phyloP scores from a whole-genome alignment of 768 basidiomycete species.

The Serendipita sp. region DNA sequence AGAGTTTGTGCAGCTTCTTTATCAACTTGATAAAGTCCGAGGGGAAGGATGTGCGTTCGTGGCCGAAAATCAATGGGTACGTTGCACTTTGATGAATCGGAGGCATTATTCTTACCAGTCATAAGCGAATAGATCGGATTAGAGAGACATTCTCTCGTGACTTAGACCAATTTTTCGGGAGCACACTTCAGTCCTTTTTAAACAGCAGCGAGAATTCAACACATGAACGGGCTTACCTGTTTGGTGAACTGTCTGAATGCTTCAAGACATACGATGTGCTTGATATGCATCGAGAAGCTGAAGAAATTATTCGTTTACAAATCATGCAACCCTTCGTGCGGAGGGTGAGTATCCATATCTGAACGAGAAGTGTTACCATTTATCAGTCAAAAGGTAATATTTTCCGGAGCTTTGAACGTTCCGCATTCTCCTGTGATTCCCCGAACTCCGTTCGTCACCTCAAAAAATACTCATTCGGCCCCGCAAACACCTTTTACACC shows the following conservation, averaged over 20 bases:
- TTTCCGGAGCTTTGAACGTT: conserved; percentile 45
- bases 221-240: conserved; percentile 44
- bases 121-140: conserved; percentile 68
- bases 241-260: conserved; percentile 60
- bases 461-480: conserved; percentile 31
- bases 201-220: conserved; percentile 24
- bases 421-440: conserved; percentile 65
- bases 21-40: conserved; percentile 72
- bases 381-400: conserved; percentile 42
- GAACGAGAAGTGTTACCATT: background rate
- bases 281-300: conserved; percentile 72
- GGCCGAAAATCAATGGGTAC: conserved; percentile 71
- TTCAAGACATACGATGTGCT: conserved; percentile 65
- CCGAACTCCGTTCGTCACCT: conserved; percentile 46
- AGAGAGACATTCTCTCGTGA: conserved; percentile 73
- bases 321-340: conserved; percentile 62
- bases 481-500: conserved; percentile 42
- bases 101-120: background rate
- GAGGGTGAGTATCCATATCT: conserved; percentile 35
- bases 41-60: conserved; percentile 65
- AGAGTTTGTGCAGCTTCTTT: conserved; percentile 85
- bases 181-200: conserved; percentile 34
- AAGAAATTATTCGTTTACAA: conserved; percentile 62
- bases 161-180: conserved; percentile 65
- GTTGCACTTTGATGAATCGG: conserved; percentile 11